phyloP scores from a whole-genome alignment of 495 filamentous ascomycete genomes.

The Patellaria atrata region DNA sequence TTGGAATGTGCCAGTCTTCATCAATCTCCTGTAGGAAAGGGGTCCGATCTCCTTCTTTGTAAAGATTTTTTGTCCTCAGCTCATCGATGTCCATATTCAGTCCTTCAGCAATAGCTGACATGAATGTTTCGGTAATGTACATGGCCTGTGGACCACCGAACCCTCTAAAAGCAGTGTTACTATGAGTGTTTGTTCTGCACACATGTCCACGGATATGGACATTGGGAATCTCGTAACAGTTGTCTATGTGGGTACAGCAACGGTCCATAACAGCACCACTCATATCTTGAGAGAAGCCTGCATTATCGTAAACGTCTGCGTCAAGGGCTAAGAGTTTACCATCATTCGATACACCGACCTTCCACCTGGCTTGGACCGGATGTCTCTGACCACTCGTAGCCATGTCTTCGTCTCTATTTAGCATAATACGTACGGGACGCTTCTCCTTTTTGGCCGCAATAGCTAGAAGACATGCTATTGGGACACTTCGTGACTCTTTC shows the following conservation, averaged over 20 bases:
- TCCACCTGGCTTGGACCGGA: constrained; percentile 30
- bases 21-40: constrained; percentile 29
- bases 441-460: constrained; percentile 30
- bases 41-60: constrained; percentile 26
- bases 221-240: constrained; percentile 29
- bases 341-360: constrained; percentile 28
- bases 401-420: constrained; percentile 33
- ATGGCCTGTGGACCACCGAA: constrained; percentile 32
- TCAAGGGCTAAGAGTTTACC: constrained; percentile 29
- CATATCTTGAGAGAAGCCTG: constrained; percentile 28
- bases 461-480: constrained; percentile 27
- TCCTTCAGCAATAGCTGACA: constrained; percentile 28
- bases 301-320: constrained; percentile 30
- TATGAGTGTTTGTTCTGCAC: constrained; percentile 32
- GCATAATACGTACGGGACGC: constrained; percentile 29
- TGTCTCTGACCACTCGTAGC: constrained; percentile 27
- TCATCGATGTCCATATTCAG: constrained; percentile 27
- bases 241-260: constrained; percentile 29
- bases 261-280: constrained; percentile 32
- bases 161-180: constrained; percentile 31
- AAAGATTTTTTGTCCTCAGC: constrained; percentile 29
- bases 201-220: constrained; percentile 28
- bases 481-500: constrained; percentile 28
- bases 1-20: constrained; percentile 30
- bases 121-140: constrained; percentile 28